These are phyloP conservation scores for Torrubiella hemipterigena DNA, from an alignment of 2,329 filamentous ascomycete genomes.

Conservation along the genomic window DNA sequence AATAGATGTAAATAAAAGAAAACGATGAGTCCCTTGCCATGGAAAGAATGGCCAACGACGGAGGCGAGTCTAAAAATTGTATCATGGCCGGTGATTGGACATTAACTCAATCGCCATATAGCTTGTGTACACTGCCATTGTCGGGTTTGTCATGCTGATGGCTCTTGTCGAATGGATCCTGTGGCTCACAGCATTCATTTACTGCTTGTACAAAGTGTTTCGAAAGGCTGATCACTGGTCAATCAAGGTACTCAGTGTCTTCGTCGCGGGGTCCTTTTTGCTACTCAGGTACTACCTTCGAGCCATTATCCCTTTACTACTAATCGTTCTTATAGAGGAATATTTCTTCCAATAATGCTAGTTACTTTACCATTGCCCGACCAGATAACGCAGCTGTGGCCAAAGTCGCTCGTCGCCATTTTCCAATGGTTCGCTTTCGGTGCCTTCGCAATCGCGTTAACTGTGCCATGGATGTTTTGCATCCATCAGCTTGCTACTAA, in stretches of 20 bases:
- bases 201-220: conserved; percentile 81
- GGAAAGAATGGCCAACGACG: no score
- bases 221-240: conserved; percentile 83
- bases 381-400: conserved; percentile 62
- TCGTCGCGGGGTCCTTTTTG: conserved; percentile 66
- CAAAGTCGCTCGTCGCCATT: conserved; percentile 50
- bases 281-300: conserved; percentile 56
- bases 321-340: conserved; percentile 39
- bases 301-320: neutral
- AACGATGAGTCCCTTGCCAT: no score
- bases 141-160: conserved; percentile 71
- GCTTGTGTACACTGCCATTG: conserved; percentile 76
- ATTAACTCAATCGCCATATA: no score
- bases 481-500: conserved; percentile 85
- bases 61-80: no score
- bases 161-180: conserved; percentile 89
- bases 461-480: conserved; percentile 85
- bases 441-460: conserved; percentile 75
- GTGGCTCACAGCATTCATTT: conserved; percentile 87
- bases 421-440: conserved; percentile 96
- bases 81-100: no score
- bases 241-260: conserved; percentile 62
- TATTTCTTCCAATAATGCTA: conserved; percentile 89
- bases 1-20: no score
- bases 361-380: conserved; percentile 78